These are phyloP conservation scores for Phaffia australis DNA, from an alignment of 768 basidiomycete species.

Conservation along the genomic window DNA sequence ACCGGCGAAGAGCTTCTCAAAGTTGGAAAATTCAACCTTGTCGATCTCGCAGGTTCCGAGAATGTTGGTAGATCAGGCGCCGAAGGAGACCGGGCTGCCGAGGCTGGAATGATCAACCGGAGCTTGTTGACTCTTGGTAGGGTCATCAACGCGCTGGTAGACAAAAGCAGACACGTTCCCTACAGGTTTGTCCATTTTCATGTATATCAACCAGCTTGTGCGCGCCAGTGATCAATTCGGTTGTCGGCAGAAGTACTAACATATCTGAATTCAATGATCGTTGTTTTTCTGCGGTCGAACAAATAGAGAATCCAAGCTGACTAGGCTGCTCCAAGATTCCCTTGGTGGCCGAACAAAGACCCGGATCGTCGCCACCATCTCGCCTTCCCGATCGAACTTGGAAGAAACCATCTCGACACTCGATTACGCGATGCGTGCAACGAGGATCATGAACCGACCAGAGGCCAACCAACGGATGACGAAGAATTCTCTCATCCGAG, in stretches of 20 bases:
- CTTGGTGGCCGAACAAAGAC: slow-evolving; percentile 94
- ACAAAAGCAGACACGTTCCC: slow-evolving; percentile 80
- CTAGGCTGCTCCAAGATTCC: slow-evolving; percentile 96
- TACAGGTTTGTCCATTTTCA: slow-evolving; percentile 54
- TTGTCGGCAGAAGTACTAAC: neutral
- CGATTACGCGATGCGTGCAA: slow-evolving; percentile 90
- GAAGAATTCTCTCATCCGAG: slow-evolving; percentile 78
- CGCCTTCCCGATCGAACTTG: slow-evolving; percentile 82
- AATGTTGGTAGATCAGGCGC: slow-evolving; percentile 94
- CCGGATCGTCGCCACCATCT: slow-evolving; percentile 92
- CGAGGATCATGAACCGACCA: slow-evolving; percentile 88
- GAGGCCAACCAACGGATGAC: slow-evolving; percentile 93
- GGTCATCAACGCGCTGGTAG: slow-evolving; percentile 92
- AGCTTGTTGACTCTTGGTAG: slow-evolving; percentile 90
- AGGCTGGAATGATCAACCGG: slow-evolving; percentile 98
- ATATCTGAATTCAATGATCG: slow-evolving; percentile 37
- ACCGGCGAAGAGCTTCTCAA: slow-evolving; percentile 75
- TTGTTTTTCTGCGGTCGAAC: neutral
- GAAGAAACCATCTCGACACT: slow-evolving; percentile 97
- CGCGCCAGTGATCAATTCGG: slow-evolving; percentile 1
- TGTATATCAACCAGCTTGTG: slow-evolving; percentile 12
- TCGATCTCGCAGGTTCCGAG: slow-evolving; percentile 94
- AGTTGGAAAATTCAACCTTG: slow-evolving; percentile 90
- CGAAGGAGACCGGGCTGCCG: slow-evolving; percentile 83
- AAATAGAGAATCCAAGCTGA: slow-evolving; percentile 78